Base-by-base conservation (phyloP, 2,329 filamentous ascomycete species). In the Coniochaeta ligniaria region DNA sequence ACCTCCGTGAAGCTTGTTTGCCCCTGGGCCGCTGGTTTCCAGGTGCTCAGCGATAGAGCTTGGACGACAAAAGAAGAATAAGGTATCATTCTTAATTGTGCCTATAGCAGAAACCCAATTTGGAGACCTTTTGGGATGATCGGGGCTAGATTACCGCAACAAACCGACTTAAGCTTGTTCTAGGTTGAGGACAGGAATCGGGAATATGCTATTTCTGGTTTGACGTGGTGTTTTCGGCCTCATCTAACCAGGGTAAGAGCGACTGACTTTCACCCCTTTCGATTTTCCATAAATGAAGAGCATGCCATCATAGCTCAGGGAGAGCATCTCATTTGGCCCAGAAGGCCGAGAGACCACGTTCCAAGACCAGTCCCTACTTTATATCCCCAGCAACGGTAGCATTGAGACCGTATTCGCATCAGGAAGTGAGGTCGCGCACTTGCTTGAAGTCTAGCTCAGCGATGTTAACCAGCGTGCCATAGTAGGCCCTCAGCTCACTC, bases 1-100 rank as follows among this genome's bases (percentile, higher is more conserved):
- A 31, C 41, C 60, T 62, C 58, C 52, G 60, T 57, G 61, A 58
- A 55, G 56, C 61, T 60, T 60, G 50, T 31, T 61, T 54, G 54
- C 31, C 22, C 20, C 26, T 57, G 41, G 60, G 60, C 62, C 65
- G 61, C 62, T 63, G 61, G 58, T 52, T 59, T 58, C 54, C 60
- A 41, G 60, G 60, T 57, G 62, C 63, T 64, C 62, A 63, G 50
- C 24, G 35, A 38, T 11, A 38, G 54, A 35, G 61, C 60, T 60
- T 59, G 20, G 64, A 57, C 52, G 59, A 61, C 33, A 59, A 60
- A 56, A 28, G 41, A 50, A 58, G 28, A 61, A 59, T 58, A 64
- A 66, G 67, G 67, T 68, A 66, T 65, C 64, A 69, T 57, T 61
- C 60, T 61, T 63, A 64, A 68, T 66, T 67, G 63, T 63, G 63